Conservation (phyloP, 257 asterid genomes). For the Fraxinus quadrangulata region DNA sequence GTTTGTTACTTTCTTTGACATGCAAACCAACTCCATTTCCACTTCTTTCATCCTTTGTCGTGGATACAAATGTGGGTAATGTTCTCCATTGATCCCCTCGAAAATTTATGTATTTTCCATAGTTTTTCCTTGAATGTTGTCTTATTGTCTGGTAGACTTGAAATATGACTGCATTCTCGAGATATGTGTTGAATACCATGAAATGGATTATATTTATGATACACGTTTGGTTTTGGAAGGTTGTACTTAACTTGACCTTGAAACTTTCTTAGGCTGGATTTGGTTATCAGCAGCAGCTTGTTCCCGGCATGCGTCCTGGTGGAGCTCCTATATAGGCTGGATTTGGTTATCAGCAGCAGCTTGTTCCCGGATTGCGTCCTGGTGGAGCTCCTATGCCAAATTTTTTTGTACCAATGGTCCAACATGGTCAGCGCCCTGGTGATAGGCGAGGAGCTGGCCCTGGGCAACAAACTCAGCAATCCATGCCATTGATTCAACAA, state of each 20-base stretch:
- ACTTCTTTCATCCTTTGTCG: background rate
- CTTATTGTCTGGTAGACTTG: background rate
- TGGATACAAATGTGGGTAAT: background rate
- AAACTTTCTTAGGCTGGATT: conserved; percentile 50
- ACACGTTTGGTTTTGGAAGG: background rate
- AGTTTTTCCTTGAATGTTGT: background rate
- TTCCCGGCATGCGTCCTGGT: conserved; percentile 68
- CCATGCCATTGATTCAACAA: conserved; percentile 56
- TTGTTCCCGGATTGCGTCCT: conserved; percentile 67
- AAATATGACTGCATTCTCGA: background rate
- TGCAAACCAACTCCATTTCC: background rate
- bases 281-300: conserved; percentile 53
- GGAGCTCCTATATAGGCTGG: conserved; percentile 54
- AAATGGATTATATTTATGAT: background rate
- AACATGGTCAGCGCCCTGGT: conserved; percentile 60
- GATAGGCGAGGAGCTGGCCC: conserved; percentile 57
- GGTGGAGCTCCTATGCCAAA: conserved; percentile 59
- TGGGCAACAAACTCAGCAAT: conserved; percentile 53
- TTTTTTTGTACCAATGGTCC: conserved; percentile 53
- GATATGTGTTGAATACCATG: background rate
- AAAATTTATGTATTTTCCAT: background rate
- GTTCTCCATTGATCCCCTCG: background rate
- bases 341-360: no score
- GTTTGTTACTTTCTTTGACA: background rate
- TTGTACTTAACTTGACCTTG: background rate